Percentiles rank a stretch among this genome's conserved stretches.
Conservation (phyloP, 2,329 filamentous ascomycete species). For the Daldinia sp. region DNA sequence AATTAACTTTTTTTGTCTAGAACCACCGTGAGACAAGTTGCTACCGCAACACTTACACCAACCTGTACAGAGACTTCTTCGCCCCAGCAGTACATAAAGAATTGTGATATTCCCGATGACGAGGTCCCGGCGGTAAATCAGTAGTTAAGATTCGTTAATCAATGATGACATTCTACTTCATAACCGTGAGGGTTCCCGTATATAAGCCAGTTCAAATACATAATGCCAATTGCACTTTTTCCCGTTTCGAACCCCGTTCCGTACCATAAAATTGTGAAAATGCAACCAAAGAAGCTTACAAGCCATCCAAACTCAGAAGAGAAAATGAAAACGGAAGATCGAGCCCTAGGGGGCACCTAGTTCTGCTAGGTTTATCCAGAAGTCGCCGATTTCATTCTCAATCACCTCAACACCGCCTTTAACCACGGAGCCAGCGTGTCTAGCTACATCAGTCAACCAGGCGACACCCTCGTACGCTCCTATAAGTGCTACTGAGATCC, state of each 20-base stretch:
- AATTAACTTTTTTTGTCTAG: slow-evolving; percentile 27
- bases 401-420: slow-evolving; percentile 10
- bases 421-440: slow-evolving; percentile 13
- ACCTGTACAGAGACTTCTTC: slow-evolving; percentile 42
- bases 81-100: slow-evolving; percentile 43
- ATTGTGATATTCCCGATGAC: slow-evolving; percentile 44
- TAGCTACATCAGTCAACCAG: slow-evolving; percentile 14
- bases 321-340: not conserved
- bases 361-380: slow-evolving; percentile 16
- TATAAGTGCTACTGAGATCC: slow-evolving; percentile 10
- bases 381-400: slow-evolving; percentile 4
- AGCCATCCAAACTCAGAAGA: not conserved
- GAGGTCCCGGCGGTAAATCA: slow-evolving; percentile 36
- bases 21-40: slow-evolving; percentile 37
- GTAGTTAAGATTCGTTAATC: slow-evolving; percentile 8
- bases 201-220: not conserved
- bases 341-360: not conserved
- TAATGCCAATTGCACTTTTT: slow-evolving; percentile 22
- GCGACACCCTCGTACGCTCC: slow-evolving; percentile 19
- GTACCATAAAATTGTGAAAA: slow-evolving; percentile 19
- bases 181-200: not conserved
- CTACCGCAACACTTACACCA: slow-evolving; percentile 40
- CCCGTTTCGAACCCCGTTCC: slow-evolving; percentile 13
- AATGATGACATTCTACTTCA: slow-evolving; percentile 9
- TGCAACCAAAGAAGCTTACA: slow-evolving; percentile 6